Evolutionary conservation across 2,329 filamentous ascomycete species (phyloP), one percentile per base, ranked within the genome.

Genomic region (Cercospora zeae-maydis): DNA sequence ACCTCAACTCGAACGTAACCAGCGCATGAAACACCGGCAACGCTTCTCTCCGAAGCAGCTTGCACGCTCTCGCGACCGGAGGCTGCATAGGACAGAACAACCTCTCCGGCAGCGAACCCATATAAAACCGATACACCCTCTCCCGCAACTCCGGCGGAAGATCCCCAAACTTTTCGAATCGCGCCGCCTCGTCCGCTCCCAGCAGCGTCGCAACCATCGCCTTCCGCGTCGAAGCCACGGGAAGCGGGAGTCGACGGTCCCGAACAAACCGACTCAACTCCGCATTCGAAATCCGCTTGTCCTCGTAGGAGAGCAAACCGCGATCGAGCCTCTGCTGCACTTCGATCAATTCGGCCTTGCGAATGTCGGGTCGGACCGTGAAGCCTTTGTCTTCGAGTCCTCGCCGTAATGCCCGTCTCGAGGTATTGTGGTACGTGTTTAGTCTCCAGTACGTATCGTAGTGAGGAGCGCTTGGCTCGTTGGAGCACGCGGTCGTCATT

Each of bases 141-240:
- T 59, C 57, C 11, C 61, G 61, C 13, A 65, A 45, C 14, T 65
- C 63, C 9, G 61, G 31, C 16, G 63, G 63, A 4, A 65, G 30
- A 8, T 65, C 52, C 2, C 9, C 16, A 36, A 64, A 56, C 2
- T 27, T 45, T 4, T 51, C 6, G 42, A 53, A 62, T 2, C 10
- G 42, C 0, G 13, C 19, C 16, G 4, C 27, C 21, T 62, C 42
- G 19, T 62, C 60, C 16, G 53, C 60, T 6, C 34, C 45, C 39
- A 39, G 16, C 5, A 62, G 60, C 3, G 53, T 34, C 2, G 45
- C 16, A 11, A 42, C 31, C 16, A 58, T 31, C 2, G 60, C 53
- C 21, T 57, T 39, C 4, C 60, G 7, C 13, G 24, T 13, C 16
- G 16, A n/a, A n/a, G 54, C 2, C 13, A 24, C 51, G 1, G 60